Conservation (phyloP, 768 basidiomycete genomes). For the Hypholoma sublateritium region DNA sequence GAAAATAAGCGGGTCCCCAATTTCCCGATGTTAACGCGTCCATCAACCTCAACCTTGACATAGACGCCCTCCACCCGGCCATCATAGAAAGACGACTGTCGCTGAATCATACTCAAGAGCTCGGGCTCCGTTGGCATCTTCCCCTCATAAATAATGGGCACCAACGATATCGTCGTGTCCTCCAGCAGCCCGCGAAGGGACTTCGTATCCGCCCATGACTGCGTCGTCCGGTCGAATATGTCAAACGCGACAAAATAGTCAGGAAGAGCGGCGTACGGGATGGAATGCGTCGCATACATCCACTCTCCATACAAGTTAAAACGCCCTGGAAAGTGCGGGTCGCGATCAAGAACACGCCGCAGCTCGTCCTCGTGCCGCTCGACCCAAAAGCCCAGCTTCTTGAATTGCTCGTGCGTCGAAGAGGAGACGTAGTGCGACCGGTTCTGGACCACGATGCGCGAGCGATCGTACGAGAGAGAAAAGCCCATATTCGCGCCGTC, state of each 20-base stretch:
- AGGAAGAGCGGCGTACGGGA: conserved; percentile 53
- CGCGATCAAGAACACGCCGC: conserved; percentile 40
- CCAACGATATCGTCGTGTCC: conserved; percentile 38
- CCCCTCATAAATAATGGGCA: conserved; percentile 46
- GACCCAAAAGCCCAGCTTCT: conserved; percentile 55
- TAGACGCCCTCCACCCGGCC: conserved; percentile 57
- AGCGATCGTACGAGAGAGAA: conserved; percentile 48
- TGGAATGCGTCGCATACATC: conserved; percentile 62
- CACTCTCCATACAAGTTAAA: conserved; percentile 66
- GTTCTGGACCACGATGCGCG: conserved; percentile 55
- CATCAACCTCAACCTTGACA: conserved; percentile 49
- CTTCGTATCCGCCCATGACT: conserved; percentile 37
- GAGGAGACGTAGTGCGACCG: conserved; percentile 60
- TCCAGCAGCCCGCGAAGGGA: conserved; percentile 33
- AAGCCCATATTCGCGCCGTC: conserved; percentile 72
- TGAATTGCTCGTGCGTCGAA: conserved; percentile 60
- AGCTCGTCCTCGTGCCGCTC: conserved; percentile 46
- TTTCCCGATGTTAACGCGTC: conserved; percentile 46
- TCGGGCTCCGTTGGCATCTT: conserved; percentile 37
- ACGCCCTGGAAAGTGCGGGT: conserved; percentile 53
- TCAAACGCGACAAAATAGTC: conserved; percentile 61
- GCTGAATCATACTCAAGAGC: conserved; percentile 46
- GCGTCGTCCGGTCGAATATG: conserved; percentile 51
- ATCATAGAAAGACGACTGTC: conserved; percentile 35
- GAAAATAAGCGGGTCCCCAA: too few relatives aligned